These are phyloP conservation scores for Trichoderma guizhouense DNA, from an alignment of 2,329 filamentous ascomycete genomes.

Conservation along the genomic window DNA sequence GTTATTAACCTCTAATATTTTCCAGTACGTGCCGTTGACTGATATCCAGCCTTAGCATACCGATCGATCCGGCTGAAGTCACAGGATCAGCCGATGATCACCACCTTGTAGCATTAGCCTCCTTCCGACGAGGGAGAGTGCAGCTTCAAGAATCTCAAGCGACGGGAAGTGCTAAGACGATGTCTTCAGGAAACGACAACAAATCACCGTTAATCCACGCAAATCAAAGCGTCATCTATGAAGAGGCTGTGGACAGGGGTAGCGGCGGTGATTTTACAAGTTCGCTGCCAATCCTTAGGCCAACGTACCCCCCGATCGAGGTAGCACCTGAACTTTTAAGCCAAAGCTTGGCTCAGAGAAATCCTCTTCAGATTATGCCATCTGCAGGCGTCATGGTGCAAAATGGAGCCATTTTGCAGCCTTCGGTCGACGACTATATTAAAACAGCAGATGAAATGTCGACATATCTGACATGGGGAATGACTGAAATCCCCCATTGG, in stretches of 20 bases:
- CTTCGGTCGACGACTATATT: conserved; percentile 26
- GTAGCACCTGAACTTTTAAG: conserved; percentile 1
- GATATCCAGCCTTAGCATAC: conserved; percentile 1
- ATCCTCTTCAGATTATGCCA: conserved; percentile 17
- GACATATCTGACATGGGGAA: conserved; percentile 25
- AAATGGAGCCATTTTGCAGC: conserved; percentile 19
- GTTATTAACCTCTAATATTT: not conserved
- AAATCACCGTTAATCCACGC: conserved; percentile 20
- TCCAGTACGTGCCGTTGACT: not conserved
- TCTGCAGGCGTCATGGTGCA: conserved; percentile 19
- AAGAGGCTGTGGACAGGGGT: not conserved
- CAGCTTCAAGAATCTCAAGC: conserved; percentile 21
- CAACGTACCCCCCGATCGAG: not conserved
- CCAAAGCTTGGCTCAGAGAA: conserved; percentile 14
- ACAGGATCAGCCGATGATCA: conserved; percentile 23
- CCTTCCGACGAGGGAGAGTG: conserved; percentile 22
- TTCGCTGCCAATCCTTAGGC: conserved; percentile 15
- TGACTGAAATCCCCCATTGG: conserved; percentile 21
- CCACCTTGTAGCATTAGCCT: conserved; percentile 22
- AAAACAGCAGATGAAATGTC: conserved; percentile 28
- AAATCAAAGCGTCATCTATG: conserved; percentile 7
- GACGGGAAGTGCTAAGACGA: conserved; percentile 7
- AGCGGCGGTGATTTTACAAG: conserved; percentile 1
- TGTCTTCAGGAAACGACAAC: conserved; percentile 13
- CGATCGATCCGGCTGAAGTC: conserved; percentile 20